These are phyloP conservation scores for Schwanniomyces occidentalis DNA, from an alignment of 805 yeast genomes.

Conservation along the genomic window DNA sequence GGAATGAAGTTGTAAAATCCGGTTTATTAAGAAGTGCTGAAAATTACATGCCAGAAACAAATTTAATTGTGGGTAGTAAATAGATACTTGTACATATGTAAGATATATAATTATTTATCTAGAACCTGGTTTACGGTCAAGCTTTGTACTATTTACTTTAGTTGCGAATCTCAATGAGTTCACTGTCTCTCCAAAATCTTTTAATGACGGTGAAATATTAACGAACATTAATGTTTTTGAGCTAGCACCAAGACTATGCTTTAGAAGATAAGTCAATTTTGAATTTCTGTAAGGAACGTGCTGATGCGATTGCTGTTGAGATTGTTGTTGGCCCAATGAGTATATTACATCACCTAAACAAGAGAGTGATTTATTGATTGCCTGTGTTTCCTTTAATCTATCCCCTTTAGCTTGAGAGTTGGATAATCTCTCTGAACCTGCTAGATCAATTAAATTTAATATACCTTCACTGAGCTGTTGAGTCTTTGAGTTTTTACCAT, in stretches of 20 bases:
- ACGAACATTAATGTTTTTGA: slow-evolving; percentile 95
- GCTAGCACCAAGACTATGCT: slow-evolving; percentile 79
- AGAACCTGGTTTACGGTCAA: slow-evolving; percentile 6
- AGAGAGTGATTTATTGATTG: slow-evolving; percentile 85
- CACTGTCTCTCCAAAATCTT: slow-evolving; percentile 72
- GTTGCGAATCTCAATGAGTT: slow-evolving; percentile 89
- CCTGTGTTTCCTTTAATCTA: slow-evolving; percentile 80
- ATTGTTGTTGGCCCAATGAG: slow-evolving; percentile 50
- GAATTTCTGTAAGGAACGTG: slow-evolving; percentile 74
- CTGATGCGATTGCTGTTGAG: slow-evolving; percentile 25
- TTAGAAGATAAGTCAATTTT: slow-evolving; percentile 77
- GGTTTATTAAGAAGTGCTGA: slow-evolving; percentile 29
- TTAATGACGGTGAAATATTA: slow-evolving; percentile 68
- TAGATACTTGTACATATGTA: slow-evolving; percentile 8
- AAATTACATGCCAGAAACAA: slow-evolving; percentile 29
- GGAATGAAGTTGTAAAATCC: slow-evolving; percentile 25
- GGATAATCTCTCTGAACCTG: slow-evolving; percentile 87
- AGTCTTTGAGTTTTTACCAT: slow-evolving; percentile 53
- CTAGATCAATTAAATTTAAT: slow-evolving; percentile 83
- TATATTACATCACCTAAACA: slow-evolving; percentile 87
- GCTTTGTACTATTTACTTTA: slow-evolving; percentile 63
- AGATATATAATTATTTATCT: slow-evolving; percentile 1
- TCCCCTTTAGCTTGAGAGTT: slow-evolving; percentile 79
- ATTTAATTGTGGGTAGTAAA: slow-evolving; percentile 22
- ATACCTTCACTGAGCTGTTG: slow-evolving; percentile 55